Base-by-base conservation (phyloP, 2,329 filamentous ascomycete genomes). In the Keithomyces neogunnii region DNA sequence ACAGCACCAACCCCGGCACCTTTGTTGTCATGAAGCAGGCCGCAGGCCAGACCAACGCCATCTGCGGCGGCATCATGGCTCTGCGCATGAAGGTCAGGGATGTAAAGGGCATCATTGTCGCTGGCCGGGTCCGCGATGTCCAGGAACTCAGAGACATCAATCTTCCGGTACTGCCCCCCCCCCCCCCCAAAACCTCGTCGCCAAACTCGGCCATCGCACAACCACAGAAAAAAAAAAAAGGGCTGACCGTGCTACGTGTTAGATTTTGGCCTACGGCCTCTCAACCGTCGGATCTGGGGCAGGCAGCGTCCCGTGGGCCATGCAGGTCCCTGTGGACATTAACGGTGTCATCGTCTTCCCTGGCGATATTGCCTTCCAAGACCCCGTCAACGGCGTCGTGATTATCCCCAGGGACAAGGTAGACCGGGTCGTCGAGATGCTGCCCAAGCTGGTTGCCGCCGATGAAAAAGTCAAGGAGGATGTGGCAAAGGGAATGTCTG, bases 61-160 rank as follows among this genome's bases (percentile, higher is more conserved):
- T 88, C 6, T 76, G 88, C 5, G 87, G 87, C n/a, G 86, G 86
- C 19, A 88, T 90, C 56, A 86, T 89, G 78, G 86, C 84, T 4
- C 71, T 78, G 32, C 74, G 86, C 26, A 86, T 89, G 77, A 81
- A 82, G 59, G 64, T 76, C 11, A 72, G 84, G 9, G 78, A 79
- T 11, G 79, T 78, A 19, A 72, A 73, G 57, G 85, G 76, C 3
- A 75, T 85, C 9, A 69, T 89, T n/a, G 82, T 88, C 6, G 76
- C 81, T 57, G 86, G 86, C 1, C 71, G 86, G 39, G 78, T 85
- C 5, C 74, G 86, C 54, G 87, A 90, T 68, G 60, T 89, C 19
- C 69, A 68, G 13, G 81, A 86, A 60, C 64, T 88, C 53, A 72
- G 69, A 50, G 73, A 62, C 43, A 77, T 77, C 9, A 73, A 70